phyloP scores from a whole-genome alignment of 2,329 filamentous ascomycete genomes.

The Aspergillus clavatus region DNA sequence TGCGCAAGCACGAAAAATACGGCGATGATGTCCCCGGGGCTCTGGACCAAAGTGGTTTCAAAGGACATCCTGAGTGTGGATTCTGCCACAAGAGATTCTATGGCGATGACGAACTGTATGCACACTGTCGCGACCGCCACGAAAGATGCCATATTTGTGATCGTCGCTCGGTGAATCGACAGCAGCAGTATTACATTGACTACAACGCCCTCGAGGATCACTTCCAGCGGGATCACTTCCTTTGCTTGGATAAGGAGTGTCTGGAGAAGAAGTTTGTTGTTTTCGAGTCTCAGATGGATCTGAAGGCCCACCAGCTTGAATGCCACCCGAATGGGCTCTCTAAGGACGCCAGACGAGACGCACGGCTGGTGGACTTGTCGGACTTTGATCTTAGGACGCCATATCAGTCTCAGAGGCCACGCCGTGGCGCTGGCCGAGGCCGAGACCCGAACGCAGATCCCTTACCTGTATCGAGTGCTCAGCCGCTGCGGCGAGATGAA shows the following conservation, averaged over 20 bases:
- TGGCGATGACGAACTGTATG: conserved; percentile 88
- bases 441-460: conserved; percentile 84
- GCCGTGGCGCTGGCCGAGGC: conserved; percentile 61
- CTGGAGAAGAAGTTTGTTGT: conserved; percentile 97
- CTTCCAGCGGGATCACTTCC: conserved; percentile 80
- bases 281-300: conserved; percentile 88
- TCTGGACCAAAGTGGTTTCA: conserved; percentile 90
- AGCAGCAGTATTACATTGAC: conserved; percentile 86
- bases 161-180: conserved; percentile 54
- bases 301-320: conserved; percentile 87
- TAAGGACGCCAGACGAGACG: conserved; percentile 78
- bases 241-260: conserved; percentile 81
- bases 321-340: conserved; percentile 74
- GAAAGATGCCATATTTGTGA: conserved; percentile 96
- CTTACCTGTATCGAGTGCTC: conserved; percentile 69
- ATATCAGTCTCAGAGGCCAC: conserved; percentile 60
- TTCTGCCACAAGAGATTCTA: conserved; percentile 94
- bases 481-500: conserved; percentile 78
- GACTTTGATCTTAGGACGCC: conserved; percentile 73
- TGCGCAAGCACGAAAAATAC: conserved; percentile 81
- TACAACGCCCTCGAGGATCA: conserved; percentile 83
- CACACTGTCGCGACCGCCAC: conserved; percentile 89
- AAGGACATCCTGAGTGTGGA: conserved; percentile 86
- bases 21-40: conserved; percentile 90
- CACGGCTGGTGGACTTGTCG: conserved; percentile 79